These are phyloP conservation scores for Zygotorulaspora florentina DNA, from an alignment of 805 yeast species.

Conservation along the genomic window DNA sequence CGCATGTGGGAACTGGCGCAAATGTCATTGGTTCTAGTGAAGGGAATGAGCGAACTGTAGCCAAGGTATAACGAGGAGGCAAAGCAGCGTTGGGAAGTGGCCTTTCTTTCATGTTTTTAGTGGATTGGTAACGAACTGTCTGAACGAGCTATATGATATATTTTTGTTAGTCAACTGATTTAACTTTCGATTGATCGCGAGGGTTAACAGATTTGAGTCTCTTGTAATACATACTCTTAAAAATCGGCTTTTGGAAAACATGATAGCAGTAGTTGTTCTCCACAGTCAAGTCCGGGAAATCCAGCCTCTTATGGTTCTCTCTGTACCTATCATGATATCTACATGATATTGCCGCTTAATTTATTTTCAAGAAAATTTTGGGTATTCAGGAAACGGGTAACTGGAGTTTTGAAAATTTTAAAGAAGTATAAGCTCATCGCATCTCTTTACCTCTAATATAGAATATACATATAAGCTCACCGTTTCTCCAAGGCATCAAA, in stretches of 20 bases:
- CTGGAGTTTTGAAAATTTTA: constrained; percentile 13
- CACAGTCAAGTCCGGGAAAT: not conserved
- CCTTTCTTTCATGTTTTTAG: constrained; percentile 5
- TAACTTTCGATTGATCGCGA: not conserved
- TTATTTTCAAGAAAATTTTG: constrained; percentile 4
- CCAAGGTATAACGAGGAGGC: constrained; percentile 70
- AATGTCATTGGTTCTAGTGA: constrained; percentile 79
- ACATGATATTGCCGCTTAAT: not conserved
- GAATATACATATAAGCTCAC: not conserved
- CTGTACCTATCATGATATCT: too few relatives aligned
- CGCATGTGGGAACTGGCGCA: constrained; percentile 68
- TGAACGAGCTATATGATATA: constrained; percentile 5
- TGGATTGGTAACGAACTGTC: constrained; percentile 14
- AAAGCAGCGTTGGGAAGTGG: constrained; percentile 28
- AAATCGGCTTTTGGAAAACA: constrained; percentile 2
- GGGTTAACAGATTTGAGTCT: not conserved
- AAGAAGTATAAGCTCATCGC: constrained; percentile 14
- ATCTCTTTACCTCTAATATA: constrained; percentile 5
- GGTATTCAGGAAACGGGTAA: constrained; percentile 5
- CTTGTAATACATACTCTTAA: constrained; percentile 6
- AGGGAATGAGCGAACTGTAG: constrained; percentile 81
- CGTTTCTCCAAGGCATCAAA: not conserved
- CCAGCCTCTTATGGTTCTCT: too few relatives aligned
- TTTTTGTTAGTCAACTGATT: constrained; percentile 4
- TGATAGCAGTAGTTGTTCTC: not conserved